A percentile compares a stretch with the other conserved stretches of the same genome.
Conservation (phyloP, 2,329 filamentous ascomycete genomes). For the Mariannaea elegans region DNA sequence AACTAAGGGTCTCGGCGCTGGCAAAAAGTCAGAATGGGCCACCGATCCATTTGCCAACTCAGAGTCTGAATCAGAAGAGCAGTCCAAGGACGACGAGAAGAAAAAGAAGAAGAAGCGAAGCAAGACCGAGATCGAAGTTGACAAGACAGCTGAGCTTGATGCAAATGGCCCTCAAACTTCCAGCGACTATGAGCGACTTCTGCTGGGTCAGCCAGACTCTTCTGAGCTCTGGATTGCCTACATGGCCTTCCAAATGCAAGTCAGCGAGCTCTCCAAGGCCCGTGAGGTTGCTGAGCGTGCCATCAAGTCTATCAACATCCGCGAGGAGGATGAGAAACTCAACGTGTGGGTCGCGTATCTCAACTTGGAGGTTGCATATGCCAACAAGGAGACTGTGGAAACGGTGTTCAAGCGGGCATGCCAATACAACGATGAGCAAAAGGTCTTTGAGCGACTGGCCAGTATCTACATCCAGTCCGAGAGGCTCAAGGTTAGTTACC, state of each 20-base stretch:
- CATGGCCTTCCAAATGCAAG: slow-evolving; percentile 97
- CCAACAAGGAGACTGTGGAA: slow-evolving; percentile 82
- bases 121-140: slow-evolving; percentile 81
- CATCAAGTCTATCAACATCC: slow-evolving; percentile 87
- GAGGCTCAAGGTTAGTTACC: slow-evolving; percentile 76
- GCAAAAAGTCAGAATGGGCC: slow-evolving; percentile 90
- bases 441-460: slow-evolving; percentile 87
- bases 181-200: slow-evolving; percentile 91
- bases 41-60: slow-evolving; percentile 73
- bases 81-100: slow-evolving; percentile 46
- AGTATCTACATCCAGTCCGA: slow-evolving; percentile 95
- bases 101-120: slow-evolving; percentile 73
- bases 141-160: slow-evolving; percentile 92
- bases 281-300: slow-evolving; percentile 91
- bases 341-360: slow-evolving; percentile 96
- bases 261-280: slow-evolving; percentile 88
- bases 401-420: slow-evolving; percentile 91
- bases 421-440: slow-evolving; percentile 90
- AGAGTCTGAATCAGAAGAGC: slow-evolving; percentile 58
- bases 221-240: slow-evolving; percentile 94
- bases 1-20: slow-evolving; percentile 51
- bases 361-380: slow-evolving; percentile 93
- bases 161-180: slow-evolving; percentile 87
- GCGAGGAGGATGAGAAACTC: slow-evolving; percentile 90
- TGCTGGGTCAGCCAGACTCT: slow-evolving; percentile 93